phyloP scores from a whole-genome alignment of 106 monocot species.

The Phalaenopsis equestris region DNA sequence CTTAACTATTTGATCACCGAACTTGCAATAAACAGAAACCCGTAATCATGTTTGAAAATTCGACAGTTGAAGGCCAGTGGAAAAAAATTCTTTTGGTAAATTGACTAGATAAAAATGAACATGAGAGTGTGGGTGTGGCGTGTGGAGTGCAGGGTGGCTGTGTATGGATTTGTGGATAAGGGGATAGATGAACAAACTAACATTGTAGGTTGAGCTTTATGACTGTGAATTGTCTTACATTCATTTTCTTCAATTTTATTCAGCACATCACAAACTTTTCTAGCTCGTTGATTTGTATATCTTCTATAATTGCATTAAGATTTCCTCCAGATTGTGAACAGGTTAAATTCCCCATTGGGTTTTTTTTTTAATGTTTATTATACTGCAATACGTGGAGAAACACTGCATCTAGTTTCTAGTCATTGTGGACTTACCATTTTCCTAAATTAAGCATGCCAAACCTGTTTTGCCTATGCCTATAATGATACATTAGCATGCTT shows the following conservation, averaged over 20 bases:
- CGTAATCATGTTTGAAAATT: neutral
- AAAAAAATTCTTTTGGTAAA: neutral
- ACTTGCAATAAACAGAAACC: neutral
- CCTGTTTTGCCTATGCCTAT: neutral
- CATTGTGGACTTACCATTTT: neutral
- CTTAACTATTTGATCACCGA: neutral
- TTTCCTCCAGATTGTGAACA: neutral
- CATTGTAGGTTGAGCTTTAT: neutral
- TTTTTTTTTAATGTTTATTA: neutral
- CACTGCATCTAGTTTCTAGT: neutral
- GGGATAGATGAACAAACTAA: neutral
- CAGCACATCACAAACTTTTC: neutral
- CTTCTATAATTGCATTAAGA: neutral
- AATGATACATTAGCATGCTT: neutral
- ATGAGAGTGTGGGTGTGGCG: neutral
- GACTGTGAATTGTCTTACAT: neutral
- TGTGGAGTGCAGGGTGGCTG: neutral
- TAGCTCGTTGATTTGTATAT: neutral
- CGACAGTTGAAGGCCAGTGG: neutral
- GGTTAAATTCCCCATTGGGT: neutral
- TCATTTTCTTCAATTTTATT: neutral
- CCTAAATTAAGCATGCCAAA: neutral
- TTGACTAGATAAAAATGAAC: neutral
- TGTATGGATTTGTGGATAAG: neutral
- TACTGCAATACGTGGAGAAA: neutral